phyloP scores from a whole-genome alignment of 371 early-diverging fungal species.

The Lichtheimia ramosa region DNA sequence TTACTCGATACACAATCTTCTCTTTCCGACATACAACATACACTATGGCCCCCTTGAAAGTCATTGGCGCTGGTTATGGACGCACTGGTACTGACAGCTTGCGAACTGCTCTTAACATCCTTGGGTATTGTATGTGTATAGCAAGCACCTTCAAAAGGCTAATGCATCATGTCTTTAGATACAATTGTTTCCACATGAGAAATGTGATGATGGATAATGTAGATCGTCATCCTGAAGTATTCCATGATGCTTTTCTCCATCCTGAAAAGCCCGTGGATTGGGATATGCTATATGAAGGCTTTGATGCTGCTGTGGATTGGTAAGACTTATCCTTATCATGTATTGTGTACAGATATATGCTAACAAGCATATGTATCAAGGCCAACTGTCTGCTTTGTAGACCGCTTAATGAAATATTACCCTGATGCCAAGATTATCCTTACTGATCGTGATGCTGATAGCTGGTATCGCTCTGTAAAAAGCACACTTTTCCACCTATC shows the following conservation, averaged over 20 bases:
- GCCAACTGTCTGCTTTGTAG: slow-evolving; percentile 2
- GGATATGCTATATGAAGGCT: slow-evolving; percentile 25
- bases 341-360: no score
- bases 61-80: slow-evolving; percentile 33
- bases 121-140: slow-evolving; percentile 17
- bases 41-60: slow-evolving; percentile 17
- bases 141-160: no score
- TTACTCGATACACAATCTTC: no score
- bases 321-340: neutral
- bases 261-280: slow-evolving; percentile 24
- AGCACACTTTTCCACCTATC: slow-evolving; percentile 14
- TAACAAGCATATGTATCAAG: neutral
- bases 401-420: slow-evolving; percentile 9
- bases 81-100: slow-evolving; percentile 35
- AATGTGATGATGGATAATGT: no score
- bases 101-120: slow-evolving; percentile 22
- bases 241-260: slow-evolving; percentile 19
- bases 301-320: slow-evolving; percentile 36
- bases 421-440: slow-evolving; percentile 30
- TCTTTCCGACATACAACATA: no score
- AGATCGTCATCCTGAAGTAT: slow-evolving; percentile 21
- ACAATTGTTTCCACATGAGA: no score
- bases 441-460: slow-evolving; percentile 7
- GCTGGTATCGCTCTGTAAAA: slow-evolving; percentile 10
- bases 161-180: no score